Percentiles rank a stretch among this genome's conserved stretches.
Conservation (phyloP, 139 green algal genomes). For the Desmodesmus armatus region DNA sequence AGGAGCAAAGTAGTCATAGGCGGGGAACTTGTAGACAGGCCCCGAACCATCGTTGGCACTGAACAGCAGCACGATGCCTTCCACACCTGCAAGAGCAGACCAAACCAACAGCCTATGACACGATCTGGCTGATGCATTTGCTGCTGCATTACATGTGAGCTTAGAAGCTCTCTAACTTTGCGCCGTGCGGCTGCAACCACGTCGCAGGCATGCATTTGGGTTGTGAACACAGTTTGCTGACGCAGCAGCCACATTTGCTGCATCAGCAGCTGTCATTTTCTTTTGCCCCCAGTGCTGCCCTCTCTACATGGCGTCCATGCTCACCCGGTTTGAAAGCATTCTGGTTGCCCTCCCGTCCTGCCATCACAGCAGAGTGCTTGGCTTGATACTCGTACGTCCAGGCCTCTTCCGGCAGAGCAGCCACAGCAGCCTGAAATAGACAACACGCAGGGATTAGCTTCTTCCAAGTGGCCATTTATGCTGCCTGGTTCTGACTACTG, state of each 20-base stretch:
- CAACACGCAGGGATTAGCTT: neutral
- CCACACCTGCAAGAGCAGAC: slow-evolving; percentile 32
- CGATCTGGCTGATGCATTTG: neutral
- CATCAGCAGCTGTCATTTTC: slow-evolving; percentile 4
- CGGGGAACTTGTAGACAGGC: slow-evolving; percentile 75
- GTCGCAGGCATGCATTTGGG: too few relatives aligned
- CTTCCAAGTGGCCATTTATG: too few relatives aligned
- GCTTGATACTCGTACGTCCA: slow-evolving; percentile 55
- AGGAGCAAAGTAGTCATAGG: slow-evolving; percentile 65
- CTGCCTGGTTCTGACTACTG: too few relatives aligned
- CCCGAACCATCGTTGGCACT: slow-evolving; percentile 58
- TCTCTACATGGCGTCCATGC: slow-evolving; percentile 42
- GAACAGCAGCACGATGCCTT: slow-evolving; percentile 71
- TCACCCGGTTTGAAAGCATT: slow-evolving; percentile 70
- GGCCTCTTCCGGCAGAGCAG: slow-evolving; percentile 48
- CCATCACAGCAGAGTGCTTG: slow-evolving; percentile 64
- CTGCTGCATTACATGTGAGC: too few relatives aligned
- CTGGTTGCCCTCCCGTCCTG: slow-evolving; percentile 61
- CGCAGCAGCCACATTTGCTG: neutral
- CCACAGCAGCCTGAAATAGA: slow-evolving; percentile 14
- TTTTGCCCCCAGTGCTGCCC: slow-evolving; percentile 59
- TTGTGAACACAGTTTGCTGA: too few relatives aligned
- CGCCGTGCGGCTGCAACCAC: too few relatives aligned
- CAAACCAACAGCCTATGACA: neutral
- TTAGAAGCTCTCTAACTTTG: too few relatives aligned